A percentile compares a stretch with the other conserved stretches of the same genome.
phyloP scores from a whole-genome alignment of 2,329 filamentous ascomycete species.

The Ophiocordyceps australis region DNA sequence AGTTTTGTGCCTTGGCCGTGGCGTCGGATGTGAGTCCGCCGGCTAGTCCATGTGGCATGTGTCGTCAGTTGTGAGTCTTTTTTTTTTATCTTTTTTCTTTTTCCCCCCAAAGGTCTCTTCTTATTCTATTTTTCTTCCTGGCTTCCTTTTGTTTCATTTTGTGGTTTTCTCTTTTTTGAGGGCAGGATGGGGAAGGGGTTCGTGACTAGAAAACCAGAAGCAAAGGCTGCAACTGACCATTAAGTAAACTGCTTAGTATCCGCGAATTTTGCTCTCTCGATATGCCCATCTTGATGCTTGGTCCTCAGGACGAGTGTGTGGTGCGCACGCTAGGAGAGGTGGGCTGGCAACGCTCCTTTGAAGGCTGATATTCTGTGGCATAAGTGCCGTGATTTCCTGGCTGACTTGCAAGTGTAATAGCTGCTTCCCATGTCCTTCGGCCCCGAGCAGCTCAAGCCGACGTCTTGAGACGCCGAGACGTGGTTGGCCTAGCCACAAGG shows the following conservation, averaged over 20 bases:
- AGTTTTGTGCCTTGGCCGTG: slow-evolving; percentile 67
- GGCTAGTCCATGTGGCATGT: slow-evolving; percentile 83
- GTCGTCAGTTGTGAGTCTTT: slow-evolving; percentile 62
- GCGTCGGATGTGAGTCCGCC: slow-evolving; percentile 58
- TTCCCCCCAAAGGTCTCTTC: background rate
- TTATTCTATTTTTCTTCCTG: slow-evolving; percentile 1
- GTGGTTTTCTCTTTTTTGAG: too few relatives aligned
- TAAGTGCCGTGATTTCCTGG: background rate
- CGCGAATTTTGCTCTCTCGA: slow-evolving; percentile 54
- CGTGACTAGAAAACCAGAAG: too few relatives aligned
- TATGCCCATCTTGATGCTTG: slow-evolving; percentile 82
- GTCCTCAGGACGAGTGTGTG: slow-evolving; percentile 56
- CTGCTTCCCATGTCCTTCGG: slow-evolving; percentile 52
- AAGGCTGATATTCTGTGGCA: too few relatives aligned
- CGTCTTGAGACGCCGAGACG: too few relatives aligned
- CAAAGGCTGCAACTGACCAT: too few relatives aligned
- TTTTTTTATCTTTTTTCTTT: slow-evolving; percentile 1
- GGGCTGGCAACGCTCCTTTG: too few relatives aligned
- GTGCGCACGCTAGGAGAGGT: slow-evolving; percentile 53
- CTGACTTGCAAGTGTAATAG: slow-evolving; percentile 17
- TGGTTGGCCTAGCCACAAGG: too few relatives aligned
- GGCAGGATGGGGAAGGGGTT: too few relatives aligned
- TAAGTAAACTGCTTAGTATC: too few relatives aligned
- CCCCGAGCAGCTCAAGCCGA: slow-evolving; percentile 32
- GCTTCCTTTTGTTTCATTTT: slow-evolving; percentile 3